phyloP scores from a whole-genome alignment of 148 eudicot species.

The Linanthus parryae region DNA sequence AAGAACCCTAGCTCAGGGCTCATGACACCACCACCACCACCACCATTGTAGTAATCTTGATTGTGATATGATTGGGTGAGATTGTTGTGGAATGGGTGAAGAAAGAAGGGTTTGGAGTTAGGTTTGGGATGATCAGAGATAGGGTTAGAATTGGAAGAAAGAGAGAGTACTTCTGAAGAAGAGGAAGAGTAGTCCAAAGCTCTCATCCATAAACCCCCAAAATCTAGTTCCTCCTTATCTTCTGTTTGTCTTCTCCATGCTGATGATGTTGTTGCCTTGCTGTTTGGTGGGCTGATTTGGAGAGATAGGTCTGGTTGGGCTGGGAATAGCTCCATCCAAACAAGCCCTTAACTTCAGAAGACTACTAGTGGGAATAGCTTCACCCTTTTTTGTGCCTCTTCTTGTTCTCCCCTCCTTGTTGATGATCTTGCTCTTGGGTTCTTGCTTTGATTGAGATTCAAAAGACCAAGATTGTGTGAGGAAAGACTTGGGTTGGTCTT shows the following conservation, averaged over 20 bases:
- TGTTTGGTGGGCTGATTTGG: conserved; percentile 65
- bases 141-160: not conserved
- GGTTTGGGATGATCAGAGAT: not conserved
- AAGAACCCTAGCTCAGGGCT: conserved; percentile 26
- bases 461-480: no score
- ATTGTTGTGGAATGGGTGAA: conserved; percentile 15
- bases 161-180: no score
- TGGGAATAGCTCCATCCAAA: conserved; percentile 68
- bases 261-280: conserved; percentile 20
- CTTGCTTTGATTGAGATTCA: not conserved
- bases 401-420: no score
- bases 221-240: conserved; percentile 30
- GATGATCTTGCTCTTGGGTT: not conserved
- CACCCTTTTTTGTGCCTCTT: no score
- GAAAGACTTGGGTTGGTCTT: conserved; percentile 10
- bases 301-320: conserved; percentile 71
- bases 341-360: no score
- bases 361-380: no score
- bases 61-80: no score
- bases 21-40: no score
- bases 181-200: conserved; percentile 36
- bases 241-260: conserved; percentile 28
- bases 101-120: conserved; percentile 7
- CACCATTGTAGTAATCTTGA: no score
- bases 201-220: conserved; percentile 37